Conservation (phyloP, 768 basidiomycete species). For the Pulveroboletus sp. region DNA sequence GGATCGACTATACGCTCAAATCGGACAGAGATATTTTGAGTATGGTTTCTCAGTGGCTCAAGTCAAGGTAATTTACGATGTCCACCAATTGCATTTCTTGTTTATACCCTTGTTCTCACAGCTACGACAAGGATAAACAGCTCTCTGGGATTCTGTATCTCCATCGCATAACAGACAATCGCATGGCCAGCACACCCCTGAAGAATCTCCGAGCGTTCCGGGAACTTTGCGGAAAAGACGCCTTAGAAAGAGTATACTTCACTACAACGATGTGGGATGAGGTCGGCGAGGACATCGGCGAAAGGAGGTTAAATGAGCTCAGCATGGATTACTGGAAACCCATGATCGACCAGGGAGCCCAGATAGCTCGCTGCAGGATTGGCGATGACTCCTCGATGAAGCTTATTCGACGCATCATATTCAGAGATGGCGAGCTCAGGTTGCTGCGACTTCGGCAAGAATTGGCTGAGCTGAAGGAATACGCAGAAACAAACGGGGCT, state of each 20-base stretch:
- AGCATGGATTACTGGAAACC: neutral
- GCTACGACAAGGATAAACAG: slow-evolving; percentile 3
- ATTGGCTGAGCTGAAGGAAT: slow-evolving; percentile 5
- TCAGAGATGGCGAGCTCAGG: neutral
- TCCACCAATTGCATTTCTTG: too few species aligned
- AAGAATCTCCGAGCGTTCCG: slow-evolving; percentile 34
- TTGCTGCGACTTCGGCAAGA: slow-evolving; percentile 3
- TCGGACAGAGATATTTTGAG: too few species aligned
- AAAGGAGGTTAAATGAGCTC: slow-evolving; percentile 8
- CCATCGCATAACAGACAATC: slow-evolving; percentile 39
- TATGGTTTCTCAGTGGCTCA: too few species aligned
- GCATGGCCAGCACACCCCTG: slow-evolving; percentile 32
- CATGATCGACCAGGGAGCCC: slow-evolving; percentile 5
- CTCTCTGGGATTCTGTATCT: slow-evolving; percentile 37
- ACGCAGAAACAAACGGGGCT: slow-evolving; percentile 10
- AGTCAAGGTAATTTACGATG: too few species aligned
- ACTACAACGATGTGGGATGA: slow-evolving; percentile 30
- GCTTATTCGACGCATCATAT: slow-evolving; percentile 7
- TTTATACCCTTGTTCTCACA: neutral
- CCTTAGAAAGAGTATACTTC: slow-evolving; percentile 32
- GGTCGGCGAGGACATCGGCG: slow-evolving; percentile 8
- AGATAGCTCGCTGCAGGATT: slow-evolving; percentile 3
- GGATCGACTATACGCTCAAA: too few species aligned
- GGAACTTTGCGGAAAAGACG: slow-evolving; percentile 24
- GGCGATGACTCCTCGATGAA: slow-evolving; percentile 4